Percentiles rank a stretch among this genome's conserved stretches.
phyloP scores from a whole-genome alignment of 257 asterid genomes.

The Handroanthus guayacan region DNA sequence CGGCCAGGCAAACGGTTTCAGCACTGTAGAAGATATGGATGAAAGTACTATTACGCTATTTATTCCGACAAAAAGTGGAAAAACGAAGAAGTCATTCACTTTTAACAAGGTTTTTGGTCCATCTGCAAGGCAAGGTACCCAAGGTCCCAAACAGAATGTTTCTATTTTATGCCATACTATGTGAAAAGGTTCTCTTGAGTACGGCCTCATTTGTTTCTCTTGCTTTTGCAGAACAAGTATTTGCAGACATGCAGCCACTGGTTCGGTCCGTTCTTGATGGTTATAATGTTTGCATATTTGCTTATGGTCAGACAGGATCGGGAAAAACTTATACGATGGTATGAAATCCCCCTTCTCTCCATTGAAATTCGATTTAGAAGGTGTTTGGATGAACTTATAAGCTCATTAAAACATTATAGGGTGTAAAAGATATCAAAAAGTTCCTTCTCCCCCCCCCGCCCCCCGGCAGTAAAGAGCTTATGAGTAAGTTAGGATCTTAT shows the following conservation, averaged over 20 bases:
- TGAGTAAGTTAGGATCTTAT: too few species aligned
- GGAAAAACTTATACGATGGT: conserved; percentile 59
- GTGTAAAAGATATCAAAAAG: too few species aligned
- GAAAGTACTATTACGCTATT: conserved; percentile 51
- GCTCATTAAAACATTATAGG: too few species aligned
- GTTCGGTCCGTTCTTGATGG: conserved; percentile 62
- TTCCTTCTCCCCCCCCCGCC: too few species aligned
- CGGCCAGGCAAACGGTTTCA: conserved; percentile 44
- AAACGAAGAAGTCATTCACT: conserved; percentile 54
- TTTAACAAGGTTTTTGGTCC: conserved; percentile 65
- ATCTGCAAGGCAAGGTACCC: conserved; percentile 57
- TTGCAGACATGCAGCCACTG: conserved; percentile 56
- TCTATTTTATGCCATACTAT: not conserved
- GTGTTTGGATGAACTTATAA: too few species aligned
- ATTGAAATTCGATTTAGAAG: not conserved
- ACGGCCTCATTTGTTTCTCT: not conserved
- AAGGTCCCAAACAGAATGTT: conserved; percentile 23
- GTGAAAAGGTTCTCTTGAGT: not conserved
- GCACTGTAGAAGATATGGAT: conserved; percentile 56
- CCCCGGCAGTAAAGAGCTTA: too few species aligned
- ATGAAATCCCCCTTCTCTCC: not conserved
- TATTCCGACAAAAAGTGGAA: conserved; percentile 54
- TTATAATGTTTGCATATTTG: conserved; percentile 61
- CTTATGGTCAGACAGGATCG: conserved; percentile 61
- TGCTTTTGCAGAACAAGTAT: conserved; percentile 52